Percentiles rank a stretch among this genome's conserved stretches.
Evolutionary conservation across 2,329 filamentous ascomycete genomes (phyloP).

Genomic region (Grosmannia serpens): DNA sequence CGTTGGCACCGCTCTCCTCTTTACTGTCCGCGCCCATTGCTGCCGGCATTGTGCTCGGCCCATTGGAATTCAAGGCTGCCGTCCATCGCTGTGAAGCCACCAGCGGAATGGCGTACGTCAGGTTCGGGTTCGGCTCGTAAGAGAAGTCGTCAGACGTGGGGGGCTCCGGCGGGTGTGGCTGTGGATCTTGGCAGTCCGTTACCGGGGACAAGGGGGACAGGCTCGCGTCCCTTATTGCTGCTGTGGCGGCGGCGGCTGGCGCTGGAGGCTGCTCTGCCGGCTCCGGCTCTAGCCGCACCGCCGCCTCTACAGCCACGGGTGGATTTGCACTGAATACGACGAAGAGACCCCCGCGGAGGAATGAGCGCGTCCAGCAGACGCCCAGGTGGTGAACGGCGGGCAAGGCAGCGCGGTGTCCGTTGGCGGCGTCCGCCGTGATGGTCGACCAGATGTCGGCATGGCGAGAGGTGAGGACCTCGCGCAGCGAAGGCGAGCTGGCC

Average conservation of each 20-base stretch:
- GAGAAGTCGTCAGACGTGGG: slow-evolving; percentile 3
- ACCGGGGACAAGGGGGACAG: no score
- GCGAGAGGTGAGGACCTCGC: slow-evolving; percentile 8
- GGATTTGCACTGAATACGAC: slow-evolving; percentile 11
- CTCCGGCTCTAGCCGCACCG: neutral
- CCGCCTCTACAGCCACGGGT: neutral
- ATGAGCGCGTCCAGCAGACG: slow-evolving; percentile 10
- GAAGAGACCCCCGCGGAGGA: slow-evolving; percentile 5
- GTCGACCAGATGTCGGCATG: slow-evolving; percentile 16
- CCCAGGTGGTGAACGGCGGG: slow-evolving; percentile 4
- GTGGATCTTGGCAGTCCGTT: neutral
- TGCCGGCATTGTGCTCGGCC: neutral
- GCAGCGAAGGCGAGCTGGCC: slow-evolving; percentile 8
- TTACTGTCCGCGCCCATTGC: neutral
- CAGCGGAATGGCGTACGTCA: neutral
- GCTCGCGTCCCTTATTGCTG: no score
- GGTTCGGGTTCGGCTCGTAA: neutral
- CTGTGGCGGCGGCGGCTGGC: no score
- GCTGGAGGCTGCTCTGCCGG: neutral
- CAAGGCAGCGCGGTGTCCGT: neutral
- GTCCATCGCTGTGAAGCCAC: neutral
- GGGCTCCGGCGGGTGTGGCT: neutral
- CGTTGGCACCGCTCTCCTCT: neutral
- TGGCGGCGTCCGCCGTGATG: neutral
- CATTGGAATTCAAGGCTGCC: neutral